These are phyloP conservation scores for Lyophyllum semitale DNA, from an alignment of 768 basidiomycete genomes.

Conservation along the genomic window DNA sequence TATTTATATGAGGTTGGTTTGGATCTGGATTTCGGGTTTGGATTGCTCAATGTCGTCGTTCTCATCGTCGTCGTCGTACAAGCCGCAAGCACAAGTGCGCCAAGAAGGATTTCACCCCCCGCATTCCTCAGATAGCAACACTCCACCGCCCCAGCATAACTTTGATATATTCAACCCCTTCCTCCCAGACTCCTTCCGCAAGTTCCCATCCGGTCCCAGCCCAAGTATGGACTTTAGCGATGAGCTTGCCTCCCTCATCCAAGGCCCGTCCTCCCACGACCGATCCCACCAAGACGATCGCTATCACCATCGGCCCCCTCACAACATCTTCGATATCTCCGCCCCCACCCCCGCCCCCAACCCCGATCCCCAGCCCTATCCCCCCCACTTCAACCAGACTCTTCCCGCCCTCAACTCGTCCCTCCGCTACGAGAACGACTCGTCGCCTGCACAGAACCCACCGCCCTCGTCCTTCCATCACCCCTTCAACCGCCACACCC, in stretches of 20 bases:
- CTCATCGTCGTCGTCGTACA: slow-evolving; percentile 44
- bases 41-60: slow-evolving; percentile 29
- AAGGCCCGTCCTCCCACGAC: slow-evolving; percentile 6
- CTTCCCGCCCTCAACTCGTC: slow-evolving; percentile 53
- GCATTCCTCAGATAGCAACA: slow-evolving; percentile 27
- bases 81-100: slow-evolving; percentile 54
- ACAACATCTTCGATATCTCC: slow-evolving; percentile 68
- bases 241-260: slow-evolving; percentile 65
- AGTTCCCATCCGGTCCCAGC: slow-evolving; percentile 40
- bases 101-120: slow-evolving; percentile 77
- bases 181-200: slow-evolving; percentile 57
- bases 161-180: slow-evolving; percentile 49
- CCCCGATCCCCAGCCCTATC: slow-evolving; percentile 27
- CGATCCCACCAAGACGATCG: slow-evolving; percentile 18
- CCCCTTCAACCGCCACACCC: slow-evolving; percentile 32
- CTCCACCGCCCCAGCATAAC: slow-evolving; percentile 24
- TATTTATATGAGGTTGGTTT: slow-evolving; percentile 10
- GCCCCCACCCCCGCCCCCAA: slow-evolving; percentile 37
- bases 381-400: slow-evolving; percentile 48
- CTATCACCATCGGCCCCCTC: slow-evolving; percentile 26
- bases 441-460: slow-evolving; percentile 18
- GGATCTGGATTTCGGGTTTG: background rate
- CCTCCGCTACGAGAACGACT: slow-evolving; percentile 50
- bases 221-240: slow-evolving; percentile 59
- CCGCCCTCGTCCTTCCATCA: slow-evolving; percentile 33